phyloP scores from a whole-genome alignment of 495 filamentous ascomycete genomes.

The Aspergillus sclerotiicarbonarius region DNA sequence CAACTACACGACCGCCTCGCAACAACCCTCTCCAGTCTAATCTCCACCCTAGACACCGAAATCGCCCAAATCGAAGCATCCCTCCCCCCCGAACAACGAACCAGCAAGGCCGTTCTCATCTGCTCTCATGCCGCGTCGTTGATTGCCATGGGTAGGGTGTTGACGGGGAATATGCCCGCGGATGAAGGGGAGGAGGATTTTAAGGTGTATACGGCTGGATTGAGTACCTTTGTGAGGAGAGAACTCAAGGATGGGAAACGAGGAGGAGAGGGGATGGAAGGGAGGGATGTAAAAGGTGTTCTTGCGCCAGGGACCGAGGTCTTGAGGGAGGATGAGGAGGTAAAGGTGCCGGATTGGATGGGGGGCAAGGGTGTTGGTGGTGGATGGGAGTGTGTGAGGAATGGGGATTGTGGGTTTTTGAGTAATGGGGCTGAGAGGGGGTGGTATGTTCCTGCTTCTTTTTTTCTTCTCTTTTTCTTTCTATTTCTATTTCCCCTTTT shows the following conservation, averaged over 20 bases:
- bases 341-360: conserved; percentile 55
- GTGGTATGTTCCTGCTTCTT: conserved; percentile 61
- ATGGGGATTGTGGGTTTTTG: conserved; percentile 82
- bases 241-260: background rate
- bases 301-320: conserved; percentile 27
- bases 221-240: conserved; percentile 58
- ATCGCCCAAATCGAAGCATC: conserved; percentile 33
- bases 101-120: conserved; percentile 64
- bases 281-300: conserved; percentile 23
- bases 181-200: conserved; percentile 74
- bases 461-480: conserved; percentile 4
- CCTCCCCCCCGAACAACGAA: conserved; percentile 21
- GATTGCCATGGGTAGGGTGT: conserved; percentile 76
- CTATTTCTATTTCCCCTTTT: conserved; percentile 13
- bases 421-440: conserved; percentile 79
- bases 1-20: conserved; percentile 80
- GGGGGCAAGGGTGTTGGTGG: conserved; percentile 67
- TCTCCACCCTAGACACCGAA: conserved; percentile 65
- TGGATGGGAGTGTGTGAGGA: conserved; percentile 74
- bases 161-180: conserved; percentile 74
- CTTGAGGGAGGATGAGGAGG: conserved; percentile 31
- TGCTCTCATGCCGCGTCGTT: conserved; percentile 89
- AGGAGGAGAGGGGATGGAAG: background rate
- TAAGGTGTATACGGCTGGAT: conserved; percentile 75
- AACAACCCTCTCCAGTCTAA: conserved; percentile 64